These are phyloP conservation scores for Botryotinia narcissicola DNA, from an alignment of 2,329 filamentous ascomycete species.

Conservation along the genomic window DNA sequence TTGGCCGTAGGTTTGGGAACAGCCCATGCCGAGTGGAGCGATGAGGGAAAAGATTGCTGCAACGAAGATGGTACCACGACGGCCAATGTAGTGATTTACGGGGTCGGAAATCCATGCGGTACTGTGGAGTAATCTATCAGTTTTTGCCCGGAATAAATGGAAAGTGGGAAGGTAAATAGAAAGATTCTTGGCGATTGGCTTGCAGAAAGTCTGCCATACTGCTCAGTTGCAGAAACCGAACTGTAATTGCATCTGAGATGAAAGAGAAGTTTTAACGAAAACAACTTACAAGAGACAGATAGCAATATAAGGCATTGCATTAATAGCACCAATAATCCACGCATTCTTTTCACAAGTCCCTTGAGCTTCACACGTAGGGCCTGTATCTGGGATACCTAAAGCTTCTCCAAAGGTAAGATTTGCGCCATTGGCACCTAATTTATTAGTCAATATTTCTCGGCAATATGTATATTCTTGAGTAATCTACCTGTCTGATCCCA, in stretches of 20 bases:
- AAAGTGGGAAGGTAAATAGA: background rate
- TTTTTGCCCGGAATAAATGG: background rate
- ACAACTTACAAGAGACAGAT: conserved; percentile 47
- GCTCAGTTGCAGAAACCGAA: background rate
- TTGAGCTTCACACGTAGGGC: conserved; percentile 22
- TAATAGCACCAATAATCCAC: conserved; percentile 59
- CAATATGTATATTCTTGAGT: background rate
- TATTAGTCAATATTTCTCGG: background rate
- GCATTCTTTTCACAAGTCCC: conserved; percentile 45
- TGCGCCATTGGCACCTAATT: conserved; percentile 49
- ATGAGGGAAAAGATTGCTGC: conserved; percentile 61
- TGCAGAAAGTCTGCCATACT: background rate
- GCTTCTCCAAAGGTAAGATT: conserved; percentile 47
- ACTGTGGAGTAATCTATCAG: conserved; percentile 4
- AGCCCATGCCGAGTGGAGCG: conserved; percentile 58
- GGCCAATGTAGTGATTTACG: conserved; percentile 56
- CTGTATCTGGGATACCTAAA: conserved; percentile 42
- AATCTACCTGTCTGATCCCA: conserved; percentile 23
- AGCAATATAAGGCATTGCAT: conserved; percentile 45
- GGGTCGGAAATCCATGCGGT: conserved; percentile 62
- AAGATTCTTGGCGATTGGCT: background rate
- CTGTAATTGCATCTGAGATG: background rate
- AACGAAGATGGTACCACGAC: conserved; percentile 63
- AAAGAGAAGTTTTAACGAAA: background rate
- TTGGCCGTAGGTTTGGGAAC: conserved; percentile 58